These are phyloP conservation scores for Blastocystis sp. DNA, from an alignment of 352 stramenopile species.

Conservation along the genomic window DNA sequence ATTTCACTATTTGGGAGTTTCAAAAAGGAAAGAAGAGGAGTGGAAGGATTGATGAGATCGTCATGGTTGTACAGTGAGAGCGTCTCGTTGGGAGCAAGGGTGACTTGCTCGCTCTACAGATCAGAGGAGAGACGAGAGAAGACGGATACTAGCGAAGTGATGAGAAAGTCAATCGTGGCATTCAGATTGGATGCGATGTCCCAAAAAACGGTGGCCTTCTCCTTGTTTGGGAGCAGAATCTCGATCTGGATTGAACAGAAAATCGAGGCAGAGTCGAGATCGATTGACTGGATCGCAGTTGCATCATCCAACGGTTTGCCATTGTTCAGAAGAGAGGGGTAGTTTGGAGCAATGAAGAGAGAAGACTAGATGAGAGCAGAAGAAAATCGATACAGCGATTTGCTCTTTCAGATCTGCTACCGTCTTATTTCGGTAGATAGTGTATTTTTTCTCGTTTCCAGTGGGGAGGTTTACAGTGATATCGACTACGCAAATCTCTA, in stretches of 20 bases:
- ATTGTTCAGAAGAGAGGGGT: constrained; percentile 3
- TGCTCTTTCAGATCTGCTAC: constrained; percentile 17
- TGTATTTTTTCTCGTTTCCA: constrained; percentile 36
- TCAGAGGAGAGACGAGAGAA: neutral
- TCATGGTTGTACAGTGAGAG: neutral
- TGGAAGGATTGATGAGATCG: neutral
- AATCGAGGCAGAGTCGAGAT: neutral
- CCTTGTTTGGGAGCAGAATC: neutral
- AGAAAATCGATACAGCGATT: neutral
- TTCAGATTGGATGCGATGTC: constrained; percentile 39
- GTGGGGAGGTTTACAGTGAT: neutral
- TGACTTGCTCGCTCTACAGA: neutral
- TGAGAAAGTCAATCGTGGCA: constrained; percentile 22
- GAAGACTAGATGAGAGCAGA: neutral
- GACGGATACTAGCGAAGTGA: neutral
- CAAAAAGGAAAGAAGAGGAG: neutral
- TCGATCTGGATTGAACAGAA: constrained; percentile 21
- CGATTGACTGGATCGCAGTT: neutral
- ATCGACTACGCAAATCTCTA: neutral
- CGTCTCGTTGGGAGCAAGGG: neutral
- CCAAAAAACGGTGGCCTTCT: neutral
- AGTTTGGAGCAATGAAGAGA: constrained; percentile 21
- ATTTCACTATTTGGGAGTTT: neutral
- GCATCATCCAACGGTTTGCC: neutral
- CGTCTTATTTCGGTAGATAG: neutral